These are phyloP conservation scores for Cyberlindnera amylophila DNA, from an alignment of 805 yeast species.

Conservation along the genomic window DNA sequence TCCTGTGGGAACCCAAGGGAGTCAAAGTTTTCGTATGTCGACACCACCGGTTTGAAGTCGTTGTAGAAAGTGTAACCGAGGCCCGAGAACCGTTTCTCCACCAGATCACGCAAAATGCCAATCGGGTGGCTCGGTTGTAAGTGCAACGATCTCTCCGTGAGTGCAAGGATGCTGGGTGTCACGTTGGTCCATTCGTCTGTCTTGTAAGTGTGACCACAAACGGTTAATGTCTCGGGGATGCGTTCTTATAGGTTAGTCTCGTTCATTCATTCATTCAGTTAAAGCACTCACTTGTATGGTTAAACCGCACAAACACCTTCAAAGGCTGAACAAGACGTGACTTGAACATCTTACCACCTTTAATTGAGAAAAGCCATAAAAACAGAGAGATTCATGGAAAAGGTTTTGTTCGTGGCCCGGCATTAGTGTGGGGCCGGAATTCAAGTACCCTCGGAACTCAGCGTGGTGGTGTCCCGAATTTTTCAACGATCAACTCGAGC, in stretches of 20 bases:
- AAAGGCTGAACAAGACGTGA: constrained; percentile 1
- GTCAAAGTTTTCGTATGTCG: constrained; percentile 83
- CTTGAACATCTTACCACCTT: neutral
- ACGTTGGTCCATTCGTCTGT: constrained; percentile 85
- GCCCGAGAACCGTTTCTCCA: constrained; percentile 62
- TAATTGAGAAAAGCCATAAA: no score
- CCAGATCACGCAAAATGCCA: constrained; percentile 73
- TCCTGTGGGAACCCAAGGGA: constrained; percentile 85
- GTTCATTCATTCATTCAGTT: no score
- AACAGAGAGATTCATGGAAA: no score
- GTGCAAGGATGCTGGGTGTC: constrained; percentile 63
- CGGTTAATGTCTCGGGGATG: constrained; percentile 30
- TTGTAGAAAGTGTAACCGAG: constrained; percentile 76
- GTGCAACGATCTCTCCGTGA: constrained; percentile 74
- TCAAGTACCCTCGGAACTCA: constrained; percentile 1
- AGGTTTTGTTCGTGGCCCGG: no score
- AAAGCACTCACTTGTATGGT: constrained; percentile 13
- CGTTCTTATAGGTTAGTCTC: constrained; percentile 8
- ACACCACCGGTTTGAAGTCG: constrained; percentile 78
- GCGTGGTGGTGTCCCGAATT: neutral
- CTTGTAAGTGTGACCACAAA: constrained; percentile 49
- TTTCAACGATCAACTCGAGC: no score
- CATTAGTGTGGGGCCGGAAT: no score
- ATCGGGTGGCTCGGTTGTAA: constrained; percentile 78
- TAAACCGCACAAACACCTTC: constrained; percentile 5